Evolutionary conservation across 2,329 filamentous ascomycete genomes (phyloP), one percentile per base, ranked within the genome.

Genomic region (Didymella arachidicola): DNA sequence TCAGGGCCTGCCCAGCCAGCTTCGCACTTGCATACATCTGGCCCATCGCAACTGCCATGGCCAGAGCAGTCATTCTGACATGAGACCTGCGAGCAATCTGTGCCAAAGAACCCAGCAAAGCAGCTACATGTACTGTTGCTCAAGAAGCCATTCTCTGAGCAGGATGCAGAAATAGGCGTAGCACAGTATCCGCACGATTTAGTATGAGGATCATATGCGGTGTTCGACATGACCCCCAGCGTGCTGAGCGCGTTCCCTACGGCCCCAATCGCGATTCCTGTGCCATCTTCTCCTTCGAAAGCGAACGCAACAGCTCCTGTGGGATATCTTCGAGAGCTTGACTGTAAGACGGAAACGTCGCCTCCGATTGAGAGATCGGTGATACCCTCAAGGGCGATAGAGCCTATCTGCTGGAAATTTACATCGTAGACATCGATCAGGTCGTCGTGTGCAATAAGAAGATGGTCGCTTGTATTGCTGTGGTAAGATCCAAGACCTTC

Each of bases 1-100:
- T 71, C 64, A 1, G 71, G 67, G 2, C 72, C 72, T 18, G 64
- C 61, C 69, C 69, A 72, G 3, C 63, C 65, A 29, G 61, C 47
- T 19, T 67, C 30, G 50, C 72, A 74, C 38, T 66, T 64, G 58
- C 72, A 74, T 2, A 57, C 48, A 19, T 74, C 70, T 0, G 71
- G 65, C 8, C 70, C 71, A 26, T 55, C 54, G 25, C 72, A 74
- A 32, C 56, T 63, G 7, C 72, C 72, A 7, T 71, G 63, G 6
- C 65, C 62, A 4, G 69, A 74, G 44, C 72, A 74, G 18, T 67
- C 44, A 29, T 71, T 72, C 32, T 65, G 41, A 48, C 72, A 74
- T 7, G 52, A 61, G 1, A 39, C 22, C 8, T 61, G 49, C 1
- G 61, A 66, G 46, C 72, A 74, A n/a, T 70, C 53, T n/a, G 22